These are phyloP conservation scores for Colletotrichum plurivorum DNA, from an alignment of 2,329 filamentous ascomycete species.

Conservation along the genomic window DNA sequence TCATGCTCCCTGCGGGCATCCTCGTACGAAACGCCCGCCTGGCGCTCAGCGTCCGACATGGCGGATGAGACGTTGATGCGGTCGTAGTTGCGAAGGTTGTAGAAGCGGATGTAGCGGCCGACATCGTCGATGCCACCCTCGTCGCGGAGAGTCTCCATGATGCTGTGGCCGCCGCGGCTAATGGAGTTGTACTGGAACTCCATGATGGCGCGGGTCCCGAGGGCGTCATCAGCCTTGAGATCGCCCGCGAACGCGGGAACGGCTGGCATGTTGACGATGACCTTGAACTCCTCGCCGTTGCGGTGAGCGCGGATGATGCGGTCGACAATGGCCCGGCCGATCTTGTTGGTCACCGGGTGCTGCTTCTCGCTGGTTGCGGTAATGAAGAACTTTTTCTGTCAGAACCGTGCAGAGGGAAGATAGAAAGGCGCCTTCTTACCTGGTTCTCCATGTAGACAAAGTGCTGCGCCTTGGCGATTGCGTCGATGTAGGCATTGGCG, in stretches of 20 bases:
- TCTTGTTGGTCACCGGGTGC: slow-evolving; percentile 81
- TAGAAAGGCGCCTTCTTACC: slow-evolving; percentile 47
- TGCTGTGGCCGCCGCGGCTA: slow-evolving; percentile 81
- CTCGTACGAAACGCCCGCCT: slow-evolving; percentile 77
- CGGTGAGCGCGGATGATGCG: slow-evolving; percentile 80
- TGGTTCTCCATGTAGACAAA: slow-evolving; percentile 87
- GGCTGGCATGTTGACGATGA: slow-evolving; percentile 84
- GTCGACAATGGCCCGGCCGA: slow-evolving; percentile 84
- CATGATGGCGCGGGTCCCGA: slow-evolving; percentile 89
- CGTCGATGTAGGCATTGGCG: slow-evolving; percentile 84
- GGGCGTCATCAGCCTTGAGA: slow-evolving; percentile 77
- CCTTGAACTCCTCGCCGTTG: slow-evolving; percentile 76
- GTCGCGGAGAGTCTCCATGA: slow-evolving; percentile 78
- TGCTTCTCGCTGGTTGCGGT: slow-evolving; percentile 81
- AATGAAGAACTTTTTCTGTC: slow-evolving; percentile 79
- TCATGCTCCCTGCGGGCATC: slow-evolving; percentile 76
- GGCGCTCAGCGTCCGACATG: slow-evolving; percentile 72
- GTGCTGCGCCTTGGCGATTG: slow-evolving; percentile 77
- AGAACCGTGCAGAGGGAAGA: not conserved
- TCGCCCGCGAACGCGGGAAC: slow-evolving; percentile 89
- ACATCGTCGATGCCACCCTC: slow-evolving; percentile 79
- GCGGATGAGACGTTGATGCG: slow-evolving; percentile 80
- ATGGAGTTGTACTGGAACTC: slow-evolving; percentile 89
- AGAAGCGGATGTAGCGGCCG: slow-evolving; percentile 83
- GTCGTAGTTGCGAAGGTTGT: slow-evolving; percentile 88